Base-by-base conservation (phyloP, 495 filamentous ascomycete genomes). In the Penicillium riverlandense region DNA sequence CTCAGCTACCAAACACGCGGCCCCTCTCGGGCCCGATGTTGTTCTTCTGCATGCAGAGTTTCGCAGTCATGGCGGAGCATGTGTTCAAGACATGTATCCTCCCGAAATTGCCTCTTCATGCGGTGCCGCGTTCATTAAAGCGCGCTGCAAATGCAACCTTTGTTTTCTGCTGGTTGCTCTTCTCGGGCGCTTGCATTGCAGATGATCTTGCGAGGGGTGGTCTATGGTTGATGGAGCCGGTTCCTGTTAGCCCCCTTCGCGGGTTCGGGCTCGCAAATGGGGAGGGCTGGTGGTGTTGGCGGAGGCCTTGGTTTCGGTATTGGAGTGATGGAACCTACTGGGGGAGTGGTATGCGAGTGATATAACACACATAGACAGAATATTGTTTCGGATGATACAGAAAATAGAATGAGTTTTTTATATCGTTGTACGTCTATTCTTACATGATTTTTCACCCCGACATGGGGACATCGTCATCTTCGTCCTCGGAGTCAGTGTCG, bases 141-240 rank as follows among this genome's bases (percentile, higher is more conserved):
- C 62, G 75, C 8, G 40, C 58, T 1, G 73, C 63, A 0, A 88
- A 87, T 49, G 44, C 75, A 0, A 9, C 64, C 0, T 78, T 79
- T 41, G 73, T 75, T 2, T 35, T 73, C 7, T 46, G 38, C 4
- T 90, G 84, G 84, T 60, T 85, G 37, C 63, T 72, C 5, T 40
- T 61, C n/a, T 83, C 83, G 0, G 69, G 68, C 4, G 47, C 59
- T 29, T 50, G 80, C 1, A 58, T 82, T 8, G 66, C 64, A 22
- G 79, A 86, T 60, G 85, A 90, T 41, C 78, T 87, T 53, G 63
- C 72, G 0, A 61, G 68, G 10, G 74, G 73, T 0, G 83, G 78
- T 0, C 32, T 88, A 7, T 88, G 80, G 78, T 44, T 86, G 12
- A 78, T 71, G 47, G 83, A 88, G 61, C 84, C 83, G 0, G 60